Conservation (phyloP, 2,329 filamentous ascomycete genomes). For the Fusarium musae region DNA sequence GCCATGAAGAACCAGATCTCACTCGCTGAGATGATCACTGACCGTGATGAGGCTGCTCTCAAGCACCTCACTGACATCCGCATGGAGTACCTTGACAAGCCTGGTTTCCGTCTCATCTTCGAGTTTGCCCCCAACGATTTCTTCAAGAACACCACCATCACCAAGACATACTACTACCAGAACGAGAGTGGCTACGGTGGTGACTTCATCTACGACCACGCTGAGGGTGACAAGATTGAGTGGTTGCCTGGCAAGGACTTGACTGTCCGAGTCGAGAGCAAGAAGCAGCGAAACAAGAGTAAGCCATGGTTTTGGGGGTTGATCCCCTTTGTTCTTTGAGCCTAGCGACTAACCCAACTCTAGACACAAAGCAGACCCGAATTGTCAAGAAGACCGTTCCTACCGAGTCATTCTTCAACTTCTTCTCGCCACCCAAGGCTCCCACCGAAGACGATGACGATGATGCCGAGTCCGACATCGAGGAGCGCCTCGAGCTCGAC, state of each 20-base stretch:
- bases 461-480: conserved; percentile 87
- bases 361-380: conserved; percentile 98
- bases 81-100: conserved; percentile 99
- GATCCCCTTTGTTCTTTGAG: not conserved
- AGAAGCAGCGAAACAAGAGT: conserved; percentile 99
- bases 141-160: conserved; percentile 96
- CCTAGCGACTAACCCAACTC: conserved; percentile 18
- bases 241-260: conserved; percentile 95
- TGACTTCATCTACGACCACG: conserved; percentile 99
- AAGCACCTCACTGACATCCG: conserved; percentile 92
- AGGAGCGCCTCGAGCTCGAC: conserved; percentile 97
- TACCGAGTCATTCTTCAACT: conserved; percentile 99
- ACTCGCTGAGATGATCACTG: conserved; percentile 97
- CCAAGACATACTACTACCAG: conserved; percentile 99
- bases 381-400: conserved; percentile 99
- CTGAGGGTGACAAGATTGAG: conserved; percentile 96
- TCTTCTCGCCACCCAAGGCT: conserved; percentile 95
- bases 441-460: conserved; percentile 77
- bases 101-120: conserved; percentile 98
- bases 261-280: conserved; percentile 94
- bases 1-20: conserved; percentile 99
- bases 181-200: conserved; percentile 98
- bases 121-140: conserved; percentile 95
- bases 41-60: conserved; percentile 93
- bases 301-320: conserved; percentile 48